These are phyloP conservation scores for Nicotiana attenuata DNA, from an alignment of 257 asterid genomes.

Conservation along the genomic window DNA sequence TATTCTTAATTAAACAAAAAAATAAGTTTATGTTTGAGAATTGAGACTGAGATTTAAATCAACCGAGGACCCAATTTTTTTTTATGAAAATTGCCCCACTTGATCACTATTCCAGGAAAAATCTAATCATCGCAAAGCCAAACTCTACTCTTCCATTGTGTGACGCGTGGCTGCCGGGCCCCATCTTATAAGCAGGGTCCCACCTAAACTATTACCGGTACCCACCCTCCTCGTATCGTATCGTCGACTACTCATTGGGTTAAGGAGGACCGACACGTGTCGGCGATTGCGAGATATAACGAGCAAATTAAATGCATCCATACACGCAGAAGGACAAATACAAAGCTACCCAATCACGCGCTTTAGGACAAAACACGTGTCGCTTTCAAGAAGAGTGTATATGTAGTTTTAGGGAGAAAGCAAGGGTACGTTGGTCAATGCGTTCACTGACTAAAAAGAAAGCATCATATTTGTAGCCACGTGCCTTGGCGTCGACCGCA, in stretches of 20 bases:
- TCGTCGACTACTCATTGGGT: background rate
- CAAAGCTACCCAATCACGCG: slow-evolving; percentile 11
- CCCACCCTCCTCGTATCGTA: slow-evolving; percentile 16
- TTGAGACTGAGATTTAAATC: background rate
- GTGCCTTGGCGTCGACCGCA: slow-evolving; percentile 32
- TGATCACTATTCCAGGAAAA: slow-evolving; percentile 11
- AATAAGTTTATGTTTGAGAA: background rate
- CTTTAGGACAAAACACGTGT: slow-evolving; percentile 25
- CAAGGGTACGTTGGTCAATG: slow-evolving; percentile 14
- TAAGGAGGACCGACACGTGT: slow-evolving; percentile 17
- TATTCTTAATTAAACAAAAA: too few relatives aligned
- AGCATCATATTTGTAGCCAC: slow-evolving; percentile 19
- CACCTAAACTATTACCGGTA: background rate
- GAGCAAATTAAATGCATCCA: slow-evolving; percentile 1
- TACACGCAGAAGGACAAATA: background rate
- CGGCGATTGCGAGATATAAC: background rate
- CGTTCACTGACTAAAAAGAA: background rate
- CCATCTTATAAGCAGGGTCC: background rate
- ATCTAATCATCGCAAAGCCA: slow-evolving; percentile 1
- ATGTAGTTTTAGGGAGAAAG: background rate
- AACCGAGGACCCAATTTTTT: background rate
- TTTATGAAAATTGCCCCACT: slow-evolving; percentile 1
- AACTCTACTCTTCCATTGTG: background rate
- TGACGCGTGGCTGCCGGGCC: background rate
- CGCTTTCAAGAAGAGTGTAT: background rate